Conservation (phyloP, 768 basidiomycete genomes). For the Mycena alexandri region DNA sequence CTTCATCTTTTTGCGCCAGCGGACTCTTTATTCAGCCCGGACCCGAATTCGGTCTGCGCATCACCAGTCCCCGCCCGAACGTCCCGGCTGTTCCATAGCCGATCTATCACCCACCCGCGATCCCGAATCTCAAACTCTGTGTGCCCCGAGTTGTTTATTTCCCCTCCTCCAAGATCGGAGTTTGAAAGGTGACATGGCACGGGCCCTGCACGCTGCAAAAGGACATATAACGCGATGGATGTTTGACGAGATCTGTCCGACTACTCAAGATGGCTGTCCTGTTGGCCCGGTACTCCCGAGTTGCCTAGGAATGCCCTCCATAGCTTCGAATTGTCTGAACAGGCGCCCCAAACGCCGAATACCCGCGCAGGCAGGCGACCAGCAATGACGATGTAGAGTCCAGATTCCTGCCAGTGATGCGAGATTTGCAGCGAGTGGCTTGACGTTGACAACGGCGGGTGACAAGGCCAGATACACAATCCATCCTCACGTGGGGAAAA, state of each 20-base stretch:
- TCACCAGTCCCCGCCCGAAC: background rate
- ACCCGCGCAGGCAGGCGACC: background rate
- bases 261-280: constrained; percentile 24
- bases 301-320: constrained; percentile 4
- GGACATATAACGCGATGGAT: constrained; percentile 25
- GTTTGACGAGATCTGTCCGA: constrained; percentile 22
- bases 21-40: background rate
- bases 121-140: background rate
- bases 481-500: constrained; percentile 1
- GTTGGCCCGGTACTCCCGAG: constrained; percentile 15
- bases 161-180: constrained; percentile 15
- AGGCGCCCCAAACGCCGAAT: background rate
- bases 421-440: background rate
- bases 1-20: background rate
- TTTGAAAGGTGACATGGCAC: constrained; percentile 31
- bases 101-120: background rate
- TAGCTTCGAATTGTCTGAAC: background rate
- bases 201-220: constrained; percentile 20
- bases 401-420: constrained; percentile 4
- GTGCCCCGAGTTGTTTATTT: background rate
- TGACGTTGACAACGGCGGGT: background rate
- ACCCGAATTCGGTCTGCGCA: background rate
- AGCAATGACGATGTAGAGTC: background rate
- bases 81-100: background rate
- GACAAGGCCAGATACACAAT: background rate